These are phyloP conservation scores for Mycena capillaripes DNA, from an alignment of 768 basidiomycete genomes.

Conservation along the genomic window DNA sequence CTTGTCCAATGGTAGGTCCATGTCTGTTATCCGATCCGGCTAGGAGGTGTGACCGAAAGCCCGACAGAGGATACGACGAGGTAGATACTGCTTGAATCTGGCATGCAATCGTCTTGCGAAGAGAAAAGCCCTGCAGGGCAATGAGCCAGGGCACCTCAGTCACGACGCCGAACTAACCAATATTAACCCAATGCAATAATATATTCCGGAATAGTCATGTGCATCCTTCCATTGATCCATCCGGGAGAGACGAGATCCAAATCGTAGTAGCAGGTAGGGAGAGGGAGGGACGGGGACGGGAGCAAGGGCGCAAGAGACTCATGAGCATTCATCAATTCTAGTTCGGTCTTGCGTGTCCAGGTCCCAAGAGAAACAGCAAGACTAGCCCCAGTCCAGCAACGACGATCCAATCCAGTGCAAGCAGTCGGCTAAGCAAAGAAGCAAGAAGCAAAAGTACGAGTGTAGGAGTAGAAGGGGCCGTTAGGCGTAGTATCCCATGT, in stretches of 20 bases:
- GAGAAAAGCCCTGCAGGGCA: not conserved
- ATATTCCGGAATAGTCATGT: conserved; percentile 36
- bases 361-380: conserved; percentile 20
- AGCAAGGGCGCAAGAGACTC: conserved; percentile 16
- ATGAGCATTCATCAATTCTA: conserved; percentile 16
- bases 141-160: not conserved
- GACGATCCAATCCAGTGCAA: conserved; percentile 30
- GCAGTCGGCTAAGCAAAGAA: conserved; percentile 34
- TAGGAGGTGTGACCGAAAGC: no score
- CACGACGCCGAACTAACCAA: not conserved
- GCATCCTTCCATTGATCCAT: conserved; percentile 25
- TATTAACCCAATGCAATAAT: conserved; percentile 29
- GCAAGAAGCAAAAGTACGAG: conserved; percentile 32
- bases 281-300: no score
- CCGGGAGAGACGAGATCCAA: conserved; percentile 5
- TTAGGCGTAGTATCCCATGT: conserved; percentile 37
- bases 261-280: conserved; percentile 7
- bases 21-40: not conserved
- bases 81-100: conserved; percentile 2
- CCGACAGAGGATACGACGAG: conserved; percentile 8
- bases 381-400: conserved; percentile 25
- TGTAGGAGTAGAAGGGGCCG: conserved; percentile 27
- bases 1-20: conserved; percentile 2
- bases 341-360: conserved; percentile 21
- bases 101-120: conserved; percentile 11